Evolutionary conservation across 176 grass and related monocot species (phyloP), one percentile per base, ranked within the genome.

Genomic region (bread wheat (Triticum aestivum)): DNA sequence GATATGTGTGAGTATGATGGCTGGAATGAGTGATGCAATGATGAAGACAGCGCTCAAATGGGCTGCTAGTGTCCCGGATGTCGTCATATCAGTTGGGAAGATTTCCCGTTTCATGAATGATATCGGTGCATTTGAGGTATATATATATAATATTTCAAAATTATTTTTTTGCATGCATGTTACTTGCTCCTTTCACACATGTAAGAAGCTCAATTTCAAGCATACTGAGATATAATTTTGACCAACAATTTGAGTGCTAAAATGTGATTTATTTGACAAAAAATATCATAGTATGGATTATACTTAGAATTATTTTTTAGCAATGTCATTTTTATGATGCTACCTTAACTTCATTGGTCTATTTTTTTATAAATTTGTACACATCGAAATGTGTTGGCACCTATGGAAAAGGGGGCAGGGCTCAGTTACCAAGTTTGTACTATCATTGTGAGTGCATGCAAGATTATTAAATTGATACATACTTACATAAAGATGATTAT

Each of bases 41-140:
- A 89, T 84, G 2, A 87, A 83, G 34, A 71, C 85, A 8, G 84
- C 77, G 51, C 85, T 94, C 0, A 69, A 91, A 35, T 94, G 89
- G 87, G 44, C 56, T 27, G 77, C 15, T 1, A 52, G 34, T 3
- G 9, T 38, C 6, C 81, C 41, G 1, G 65, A 82, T 41, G 11
- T 20, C 1, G 21, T 89, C 7, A 52, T 52, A 20, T 33, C 30
- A 69, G 30, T 18, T 1, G 66, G 32, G 8, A 69, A 69, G 66
- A 33, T 69, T 37, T 33, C 32, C 3, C 65, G 65, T 68, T 68
- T 68, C 6, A 68, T 68, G 65, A 68, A 68, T 68, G 65, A 68
- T 68, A 37, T 69, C 35, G 66, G 15, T 35, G 66, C 66, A 37
- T 69, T 69, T 69, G 86, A 58, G 32, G 21, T 79, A 38, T 79